phyloP scores from a whole-genome alignment of 2,329 filamentous ascomycete genomes.

The Verticillium klebahnii region DNA sequence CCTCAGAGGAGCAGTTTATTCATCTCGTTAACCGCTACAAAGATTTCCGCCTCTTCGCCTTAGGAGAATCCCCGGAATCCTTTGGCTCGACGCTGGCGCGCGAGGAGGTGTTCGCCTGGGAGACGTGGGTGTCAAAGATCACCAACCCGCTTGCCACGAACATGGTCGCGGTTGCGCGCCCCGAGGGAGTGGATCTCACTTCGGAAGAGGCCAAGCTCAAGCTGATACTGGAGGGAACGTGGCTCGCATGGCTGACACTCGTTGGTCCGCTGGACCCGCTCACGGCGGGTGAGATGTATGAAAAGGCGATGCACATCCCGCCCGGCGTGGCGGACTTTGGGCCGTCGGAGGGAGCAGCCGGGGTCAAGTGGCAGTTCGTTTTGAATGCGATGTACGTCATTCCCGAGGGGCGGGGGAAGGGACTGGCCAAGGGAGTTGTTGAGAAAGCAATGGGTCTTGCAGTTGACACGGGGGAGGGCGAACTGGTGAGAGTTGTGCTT shows the following conservation, averaged over 20 bases:
- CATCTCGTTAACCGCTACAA: slow-evolving; percentile 4
- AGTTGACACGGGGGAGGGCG: neutral
- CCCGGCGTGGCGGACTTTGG: neutral
- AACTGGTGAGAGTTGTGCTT: neutral
- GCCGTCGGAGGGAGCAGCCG: neutral
- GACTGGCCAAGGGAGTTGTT: neutral
- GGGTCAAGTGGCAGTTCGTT: neutral
- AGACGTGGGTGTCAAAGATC: slow-evolving; percentile 4
- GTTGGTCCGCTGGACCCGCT: slow-evolving; percentile 4
- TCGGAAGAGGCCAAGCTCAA: neutral
- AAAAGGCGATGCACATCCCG: neutral
- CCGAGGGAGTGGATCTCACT: neutral
- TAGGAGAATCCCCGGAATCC: slow-evolving; percentile 4
- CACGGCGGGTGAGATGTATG: neutral
- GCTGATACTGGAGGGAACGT: neutral
- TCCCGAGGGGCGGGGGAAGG: neutral
- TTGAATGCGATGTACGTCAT: slow-evolving; percentile 10
- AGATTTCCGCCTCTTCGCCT: slow-evolving; percentile 6
- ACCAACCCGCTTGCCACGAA: slow-evolving; percentile 4
- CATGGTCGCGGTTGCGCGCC: slow-evolving; percentile 1
- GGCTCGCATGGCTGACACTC: slow-evolving; percentile 4
- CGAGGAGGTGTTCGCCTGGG: slow-evolving; percentile 4
- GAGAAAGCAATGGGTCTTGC: slow-evolving; percentile 1
- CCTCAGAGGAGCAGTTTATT: neutral
- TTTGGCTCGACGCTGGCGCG: slow-evolving; percentile 8